Percentiles rank a stretch among this genome's conserved stretches.
Conservation (phyloP, 2,329 filamentous ascomycete genomes). For the Metarhizium anisopliae region DNA sequence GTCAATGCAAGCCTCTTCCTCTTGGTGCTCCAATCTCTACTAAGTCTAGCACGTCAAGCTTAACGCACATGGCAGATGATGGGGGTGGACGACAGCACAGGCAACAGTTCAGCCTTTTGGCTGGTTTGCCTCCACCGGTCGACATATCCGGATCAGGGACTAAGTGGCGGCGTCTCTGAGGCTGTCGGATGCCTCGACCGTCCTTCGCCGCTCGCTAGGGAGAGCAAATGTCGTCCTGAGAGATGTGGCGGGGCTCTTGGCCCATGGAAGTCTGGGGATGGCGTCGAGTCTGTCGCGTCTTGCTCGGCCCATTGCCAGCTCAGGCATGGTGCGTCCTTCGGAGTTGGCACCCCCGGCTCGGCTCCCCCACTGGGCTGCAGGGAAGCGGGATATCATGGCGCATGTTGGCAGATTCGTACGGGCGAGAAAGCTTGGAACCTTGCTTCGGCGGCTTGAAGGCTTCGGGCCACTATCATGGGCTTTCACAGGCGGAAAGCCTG, state of each 20-base stretch:
- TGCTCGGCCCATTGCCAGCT: slow-evolving; percentile 6
- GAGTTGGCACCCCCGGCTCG: background rate
- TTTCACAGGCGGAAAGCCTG: background rate
- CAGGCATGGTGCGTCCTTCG: background rate
- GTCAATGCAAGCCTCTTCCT: slow-evolving; percentile 3
- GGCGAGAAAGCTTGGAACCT: background rate
- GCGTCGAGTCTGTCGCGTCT: background rate
- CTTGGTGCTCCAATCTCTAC: background rate
- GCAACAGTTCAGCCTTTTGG: no score
- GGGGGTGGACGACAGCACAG: no score
- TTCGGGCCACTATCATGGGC: background rate
- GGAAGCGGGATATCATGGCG: slow-evolving; percentile 1
- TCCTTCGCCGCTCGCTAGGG: no score
- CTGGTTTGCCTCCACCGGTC: background rate
- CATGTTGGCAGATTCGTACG: background rate
- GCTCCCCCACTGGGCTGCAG: slow-evolving; percentile 3
- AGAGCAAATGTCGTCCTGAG: background rate
- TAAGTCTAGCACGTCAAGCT: background rate
- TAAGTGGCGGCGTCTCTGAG: background rate
- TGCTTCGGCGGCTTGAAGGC: background rate
- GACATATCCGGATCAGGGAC: background rate
- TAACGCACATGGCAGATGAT: no score
- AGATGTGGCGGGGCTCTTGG: slow-evolving; percentile 3
- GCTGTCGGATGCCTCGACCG: background rate
- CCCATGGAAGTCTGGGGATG: slow-evolving; percentile 6